Conservation (phyloP, 2,329 filamentous ascomycete species). For the Blastomyces parvus region DNA sequence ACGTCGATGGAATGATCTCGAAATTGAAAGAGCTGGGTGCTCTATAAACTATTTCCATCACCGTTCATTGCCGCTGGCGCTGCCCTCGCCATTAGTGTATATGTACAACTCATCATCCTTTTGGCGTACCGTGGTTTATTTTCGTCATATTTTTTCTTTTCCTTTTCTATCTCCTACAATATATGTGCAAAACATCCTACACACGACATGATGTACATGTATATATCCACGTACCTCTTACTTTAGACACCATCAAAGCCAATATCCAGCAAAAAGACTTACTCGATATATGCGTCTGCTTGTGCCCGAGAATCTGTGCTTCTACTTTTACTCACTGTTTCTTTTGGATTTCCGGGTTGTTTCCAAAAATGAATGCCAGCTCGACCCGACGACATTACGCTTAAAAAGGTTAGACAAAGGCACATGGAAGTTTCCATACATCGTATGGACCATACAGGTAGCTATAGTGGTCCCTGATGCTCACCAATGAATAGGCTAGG, state of each 20-base stretch:
- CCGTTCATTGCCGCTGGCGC: background rate
- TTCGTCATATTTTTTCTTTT: background rate
- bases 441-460: background rate
- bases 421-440: background rate
- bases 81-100: background rate
- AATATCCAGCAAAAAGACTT: background rate
- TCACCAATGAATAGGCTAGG: background rate
- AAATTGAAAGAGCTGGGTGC: constrained; percentile 96
- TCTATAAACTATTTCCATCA: constrained; percentile 45
- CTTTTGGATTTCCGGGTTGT: background rate
- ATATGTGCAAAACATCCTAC: background rate
- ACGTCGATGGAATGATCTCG: constrained; percentile 85
- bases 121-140: background rate
- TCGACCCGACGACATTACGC: background rate
- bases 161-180: background rate
- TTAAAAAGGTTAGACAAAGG: background rate
- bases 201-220: background rate
- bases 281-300: constrained; percentile 8
- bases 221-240: background rate
- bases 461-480: background rate
- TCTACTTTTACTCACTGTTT: background rate
- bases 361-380: background rate
- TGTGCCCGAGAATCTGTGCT: constrained; percentile 11
- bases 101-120: background rate
- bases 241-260: background rate